These are phyloP conservation scores for Diaporthe capsici DNA, from an alignment of 2,329 filamentous ascomycete species.

Conservation along the genomic window DNA sequence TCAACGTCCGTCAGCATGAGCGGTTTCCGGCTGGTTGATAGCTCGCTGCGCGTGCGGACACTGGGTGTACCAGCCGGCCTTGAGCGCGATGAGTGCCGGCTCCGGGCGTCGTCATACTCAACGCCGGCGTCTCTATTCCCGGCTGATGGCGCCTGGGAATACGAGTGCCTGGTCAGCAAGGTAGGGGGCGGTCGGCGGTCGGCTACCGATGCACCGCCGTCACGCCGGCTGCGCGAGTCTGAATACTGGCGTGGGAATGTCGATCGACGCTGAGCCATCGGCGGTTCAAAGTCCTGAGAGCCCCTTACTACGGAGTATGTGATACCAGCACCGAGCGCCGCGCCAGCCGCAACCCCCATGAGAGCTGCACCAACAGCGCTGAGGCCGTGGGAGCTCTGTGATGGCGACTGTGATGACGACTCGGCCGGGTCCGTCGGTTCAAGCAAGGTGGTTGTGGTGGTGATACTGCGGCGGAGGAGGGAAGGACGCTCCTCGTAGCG, in stretches of 20 bases:
- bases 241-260: slow-evolving; percentile 60
- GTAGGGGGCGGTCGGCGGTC: slow-evolving; percentile 53
- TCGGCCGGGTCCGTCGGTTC: slow-evolving; percentile 40
- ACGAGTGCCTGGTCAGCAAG: slow-evolving; percentile 45
- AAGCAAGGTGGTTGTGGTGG: slow-evolving; percentile 47
- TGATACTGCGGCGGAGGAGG: slow-evolving; percentile 52
- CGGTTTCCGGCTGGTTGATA: slow-evolving; percentile 52
- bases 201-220: slow-evolving; percentile 50
- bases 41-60: slow-evolving; percentile 59
- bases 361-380: slow-evolving; percentile 77
- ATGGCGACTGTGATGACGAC: slow-evolving; percentile 46
- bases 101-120: slow-evolving; percentile 56
- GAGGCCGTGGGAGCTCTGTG: slow-evolving; percentile 58
- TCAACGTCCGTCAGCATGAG: slow-evolving; percentile 59
- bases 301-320: slow-evolving; percentile 80
- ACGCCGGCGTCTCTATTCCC: slow-evolving; percentile 54
- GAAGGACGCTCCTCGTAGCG: slow-evolving; percentile 47
- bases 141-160: slow-evolving; percentile 50
- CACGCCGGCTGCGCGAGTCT: slow-evolving; percentile 51
- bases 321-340: slow-evolving; percentile 72
- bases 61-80: slow-evolving; percentile 49
- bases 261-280: slow-evolving; percentile 58
- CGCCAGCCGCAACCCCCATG: slow-evolving; percentile 76
- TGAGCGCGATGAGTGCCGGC: slow-evolving; percentile 57
- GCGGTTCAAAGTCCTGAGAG: slow-evolving; percentile 58